Conservation (phyloP, 306 rosid genomes). For the Dalbergia oliveri region DNA sequence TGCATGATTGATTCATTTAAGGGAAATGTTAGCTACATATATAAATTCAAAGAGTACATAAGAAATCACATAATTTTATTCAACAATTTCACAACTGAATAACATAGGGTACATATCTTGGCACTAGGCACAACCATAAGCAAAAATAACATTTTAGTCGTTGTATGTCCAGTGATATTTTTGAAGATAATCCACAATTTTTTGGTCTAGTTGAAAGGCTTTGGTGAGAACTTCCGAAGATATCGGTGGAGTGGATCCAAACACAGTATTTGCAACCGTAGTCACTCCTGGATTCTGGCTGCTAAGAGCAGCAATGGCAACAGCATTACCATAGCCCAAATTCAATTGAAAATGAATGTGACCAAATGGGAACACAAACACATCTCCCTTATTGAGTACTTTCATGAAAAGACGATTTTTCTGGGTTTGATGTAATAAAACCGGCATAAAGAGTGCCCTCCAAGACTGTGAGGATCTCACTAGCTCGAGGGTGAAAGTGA, state of each 20-base stretch:
- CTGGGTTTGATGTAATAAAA: slow-evolving; percentile 40
- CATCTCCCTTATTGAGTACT: slow-evolving; percentile 44
- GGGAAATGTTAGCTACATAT: too few relatives aligned
- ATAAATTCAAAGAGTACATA: too few relatives aligned
- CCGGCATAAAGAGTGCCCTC: slow-evolving; percentile 52
- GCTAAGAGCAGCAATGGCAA: slow-evolving; percentile 38
- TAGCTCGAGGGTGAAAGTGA: slow-evolving; percentile 40
- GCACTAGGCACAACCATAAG: too few relatives aligned
- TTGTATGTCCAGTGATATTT: not conserved
- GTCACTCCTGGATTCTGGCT: slow-evolving; percentile 38
- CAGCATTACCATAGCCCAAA: slow-evolving; percentile 32
- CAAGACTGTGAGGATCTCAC: slow-evolving; percentile 44
- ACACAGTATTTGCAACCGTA: slow-evolving; percentile 38
- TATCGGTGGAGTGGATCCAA: slow-evolving; percentile 49
- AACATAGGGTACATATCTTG: too few relatives aligned
- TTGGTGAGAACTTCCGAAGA: slow-evolving; percentile 41
- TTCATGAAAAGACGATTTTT: slow-evolving; percentile 31
- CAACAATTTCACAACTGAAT: too few relatives aligned
- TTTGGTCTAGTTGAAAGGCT: not conserved
- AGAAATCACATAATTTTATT: too few relatives aligned
- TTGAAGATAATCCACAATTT: not conserved
- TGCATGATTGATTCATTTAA: too few relatives aligned
- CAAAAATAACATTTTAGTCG: too few relatives aligned
- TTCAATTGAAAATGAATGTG: slow-evolving; percentile 49
- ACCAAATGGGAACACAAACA: slow-evolving; percentile 45